phyloP scores from a whole-genome alignment of 768 basidiomycete species.

The Suillus luteus region DNA sequence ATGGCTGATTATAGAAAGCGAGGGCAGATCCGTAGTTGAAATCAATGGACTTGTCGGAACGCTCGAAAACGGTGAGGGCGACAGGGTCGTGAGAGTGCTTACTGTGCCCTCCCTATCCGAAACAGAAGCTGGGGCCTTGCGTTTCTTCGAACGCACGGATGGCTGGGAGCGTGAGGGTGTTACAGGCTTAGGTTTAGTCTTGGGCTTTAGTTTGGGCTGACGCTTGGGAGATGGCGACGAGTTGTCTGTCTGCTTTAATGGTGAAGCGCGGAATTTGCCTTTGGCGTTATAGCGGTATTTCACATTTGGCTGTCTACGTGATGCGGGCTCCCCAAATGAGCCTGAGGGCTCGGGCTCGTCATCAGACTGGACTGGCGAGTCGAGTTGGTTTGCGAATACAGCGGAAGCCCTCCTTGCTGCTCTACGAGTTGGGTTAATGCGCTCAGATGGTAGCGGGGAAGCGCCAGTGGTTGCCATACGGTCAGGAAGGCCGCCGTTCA shows the following conservation, averaged over 20 bases:
- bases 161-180: slow-evolving; percentile 14
- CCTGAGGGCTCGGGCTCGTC: slow-evolving; percentile 21
- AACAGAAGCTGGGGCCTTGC: slow-evolving; percentile 24
- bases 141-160: slow-evolving; percentile 19
- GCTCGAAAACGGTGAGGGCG: slow-evolving; percentile 32
- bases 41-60: slow-evolving; percentile 20
- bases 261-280: slow-evolving; percentile 36
- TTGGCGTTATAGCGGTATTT: slow-evolving; percentile 36
- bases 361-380: slow-evolving; percentile 30
- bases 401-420: slow-evolving; percentile 37
- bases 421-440: slow-evolving; percentile 31
- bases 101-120: slow-evolving; percentile 16
- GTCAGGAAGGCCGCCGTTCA: background rate
- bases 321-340: slow-evolving; percentile 27
- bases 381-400: slow-evolving; percentile 35
- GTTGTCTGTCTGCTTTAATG: slow-evolving; percentile 27
- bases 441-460: slow-evolving; percentile 15
- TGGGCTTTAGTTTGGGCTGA: slow-evolving; percentile 17
- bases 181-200: slow-evolving; percentile 9
- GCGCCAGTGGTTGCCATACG: background rate
- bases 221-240: slow-evolving; percentile 29
- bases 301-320: slow-evolving; percentile 26
- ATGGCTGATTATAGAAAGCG: slow-evolving; percentile 15
- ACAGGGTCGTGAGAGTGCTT: slow-evolving; percentile 16
- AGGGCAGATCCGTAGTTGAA: slow-evolving; percentile 21